phyloP scores from a whole-genome alignment of 2,329 filamentous ascomycete genomes.

The Acephala macrosclerotiorum region DNA sequence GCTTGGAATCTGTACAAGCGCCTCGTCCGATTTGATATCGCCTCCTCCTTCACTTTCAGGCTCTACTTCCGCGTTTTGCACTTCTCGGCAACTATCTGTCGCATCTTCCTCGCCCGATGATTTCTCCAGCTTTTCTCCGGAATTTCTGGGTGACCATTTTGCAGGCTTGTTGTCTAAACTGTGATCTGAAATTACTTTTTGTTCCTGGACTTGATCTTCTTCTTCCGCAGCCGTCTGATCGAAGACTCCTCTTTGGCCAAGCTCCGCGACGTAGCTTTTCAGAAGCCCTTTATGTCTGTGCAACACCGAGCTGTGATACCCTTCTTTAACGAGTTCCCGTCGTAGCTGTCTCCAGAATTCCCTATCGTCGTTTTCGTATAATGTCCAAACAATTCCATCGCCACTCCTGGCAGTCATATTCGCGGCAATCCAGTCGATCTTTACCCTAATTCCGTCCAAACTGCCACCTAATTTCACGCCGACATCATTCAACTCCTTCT shows the following conservation, averaged over 20 bases:
- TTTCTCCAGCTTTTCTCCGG: neutral
- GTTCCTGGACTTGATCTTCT: neutral
- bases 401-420: constrained; percentile 6
- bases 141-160: neutral
- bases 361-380: constrained; percentile 51
- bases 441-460: constrained; percentile 14
- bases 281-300: constrained; percentile 57
- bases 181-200: no score
- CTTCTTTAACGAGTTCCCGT: constrained; percentile 60
- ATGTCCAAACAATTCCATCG: constrained; percentile 34
- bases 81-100: neutral
- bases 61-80: neutral
- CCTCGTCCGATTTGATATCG: neutral
- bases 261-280: constrained; percentile 31
- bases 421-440: constrained; percentile 17
- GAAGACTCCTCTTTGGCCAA: constrained; percentile 26
- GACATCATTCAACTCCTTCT: constrained; percentile 16
- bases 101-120: neutral
- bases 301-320: constrained; percentile 60
- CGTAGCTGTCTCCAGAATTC: constrained; percentile 62
- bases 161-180: no score
- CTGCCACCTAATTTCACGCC: neutral
- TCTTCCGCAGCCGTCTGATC: neutral
- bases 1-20: neutral
- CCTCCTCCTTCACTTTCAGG: neutral